phyloP scores from a whole-genome alignment of 164 flowering plant genomes.

The Protea cynaroides region DNA sequence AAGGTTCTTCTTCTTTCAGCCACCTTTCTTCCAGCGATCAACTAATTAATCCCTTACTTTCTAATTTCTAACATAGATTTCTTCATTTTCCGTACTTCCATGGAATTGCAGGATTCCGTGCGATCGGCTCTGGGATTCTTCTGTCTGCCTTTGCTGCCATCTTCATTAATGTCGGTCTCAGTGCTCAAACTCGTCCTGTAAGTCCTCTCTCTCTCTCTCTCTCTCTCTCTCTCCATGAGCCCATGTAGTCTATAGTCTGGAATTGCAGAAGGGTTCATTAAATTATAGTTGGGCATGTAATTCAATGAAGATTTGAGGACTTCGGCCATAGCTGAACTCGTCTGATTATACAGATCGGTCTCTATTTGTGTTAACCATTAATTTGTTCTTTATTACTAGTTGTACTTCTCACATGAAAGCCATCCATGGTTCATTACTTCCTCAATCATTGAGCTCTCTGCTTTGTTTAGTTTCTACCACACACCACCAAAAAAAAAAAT shows the following conservation, averaged over 20 bases:
- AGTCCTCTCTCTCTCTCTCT: not conserved
- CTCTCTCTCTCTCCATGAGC: constrained; percentile 4
- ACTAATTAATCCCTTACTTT: not conserved
- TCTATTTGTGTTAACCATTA: no score
- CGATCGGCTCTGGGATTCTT: constrained; percentile 42
- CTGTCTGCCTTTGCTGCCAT: constrained; percentile 34
- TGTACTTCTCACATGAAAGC: no score
- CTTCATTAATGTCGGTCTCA: constrained; percentile 47
- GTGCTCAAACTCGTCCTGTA: constrained; percentile 57
- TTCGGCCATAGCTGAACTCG: no score
- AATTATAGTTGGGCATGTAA: not conserved
- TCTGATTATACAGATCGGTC: no score
- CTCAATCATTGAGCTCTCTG: no score
- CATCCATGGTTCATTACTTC: no score
- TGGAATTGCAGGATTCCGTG: constrained; percentile 45
- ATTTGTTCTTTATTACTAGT: no score
- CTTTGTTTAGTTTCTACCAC: no score
- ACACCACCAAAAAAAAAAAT: no score
- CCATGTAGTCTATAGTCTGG: no score
- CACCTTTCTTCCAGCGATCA: not conserved
- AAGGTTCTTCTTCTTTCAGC: constrained; percentile 5
- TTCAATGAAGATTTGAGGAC: no score
- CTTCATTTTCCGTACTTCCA: no score
- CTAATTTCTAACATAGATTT: not conserved
- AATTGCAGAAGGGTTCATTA: not conserved